Evolutionary conservation across 768 basidiomycete genomes (phyloP), one percentile per base, ranked within the genome.

Genomic region (Krasilnikovozyma curviuscula): DNA sequence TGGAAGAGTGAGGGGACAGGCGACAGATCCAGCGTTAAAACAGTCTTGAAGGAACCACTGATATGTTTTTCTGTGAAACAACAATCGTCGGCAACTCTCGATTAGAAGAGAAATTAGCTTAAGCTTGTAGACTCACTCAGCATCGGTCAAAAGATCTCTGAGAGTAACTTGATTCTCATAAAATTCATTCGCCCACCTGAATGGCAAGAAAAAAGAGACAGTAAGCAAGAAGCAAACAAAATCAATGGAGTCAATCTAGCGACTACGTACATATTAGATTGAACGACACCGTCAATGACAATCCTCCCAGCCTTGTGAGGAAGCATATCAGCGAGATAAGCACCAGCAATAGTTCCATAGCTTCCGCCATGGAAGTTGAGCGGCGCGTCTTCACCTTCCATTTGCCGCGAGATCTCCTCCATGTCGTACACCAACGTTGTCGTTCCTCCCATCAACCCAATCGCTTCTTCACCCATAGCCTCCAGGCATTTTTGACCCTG

Each of bases 311-410:
- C 37, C 33, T 53, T 48, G 12, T 27, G 3, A 0, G 47, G 47
- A 1, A 53, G 38, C 43, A 49, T 45, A 40, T 51, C 48, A 28
- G 53, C 34, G 21, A 53, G 44, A 30, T 55, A 55, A 18, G 46
- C 54, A 8, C 41, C 55, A 7, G 51, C 50, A 28, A 56, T 50
- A 2, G 55, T 54, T 16, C 55, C 55, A 29, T 56, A 56, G 18
- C 35, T 41, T 5, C 49, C 49, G 9, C 53, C 52, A 32, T 24
- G 21, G n/a, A 50, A 54, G 28, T 56, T 54, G 39, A 56, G 54
- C 19, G 32, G 34, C 19, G 40, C 45, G n/a, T 56, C 49, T 14
- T 46, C 28, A 7, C 55, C 55, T 4, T 54, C 55, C n/a, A n/a
- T n/a, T n/a, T n/a, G n/a, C n/a, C n/a, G n/a, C 1, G 18, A 30